Evolutionary conservation across 805 yeast species (phyloP), one percentile per base, ranked within the genome.

Genomic region (Starmera pachycereana): DNA sequence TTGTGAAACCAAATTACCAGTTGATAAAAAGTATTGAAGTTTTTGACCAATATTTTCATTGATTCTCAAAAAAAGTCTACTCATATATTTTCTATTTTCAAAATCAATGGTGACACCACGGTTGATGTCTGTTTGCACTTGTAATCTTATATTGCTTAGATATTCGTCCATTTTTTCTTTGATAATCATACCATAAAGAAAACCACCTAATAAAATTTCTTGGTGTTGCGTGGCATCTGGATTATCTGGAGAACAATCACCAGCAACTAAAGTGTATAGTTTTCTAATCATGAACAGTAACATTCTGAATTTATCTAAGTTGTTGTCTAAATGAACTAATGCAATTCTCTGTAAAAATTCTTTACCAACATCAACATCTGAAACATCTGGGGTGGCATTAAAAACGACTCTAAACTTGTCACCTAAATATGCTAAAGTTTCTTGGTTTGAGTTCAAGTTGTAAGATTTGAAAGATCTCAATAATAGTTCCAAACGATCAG

Each of bases 191-290:
- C 97, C 97, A 53, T 87, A 92, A 40, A 92, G 69, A 74, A 92
- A 86, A 12, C 98, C 98, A 48, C 97, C 97, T 42, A 92, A 72
- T 46, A 92, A 66, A 29, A 92, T 85, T 66, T 92, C 98, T 66
- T 92, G 98, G 70, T 92, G 97, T 70, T 92, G 98, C 9, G 96
- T 86, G 37, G 97, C 95, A 79, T 92, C 98, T 59, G 98, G 98
- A 65, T 92, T 92, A 62, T 92, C 98, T 13, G 96, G 90, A 39
- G 89, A 69, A 62, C 97, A 90, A 58, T 90, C 96, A 44, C 97
- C 97, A 31, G 96, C 96, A 35, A 90, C 97, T 48, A 92, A 72
- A 0, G 97, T 74, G 61, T 92, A 92, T 45, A 92, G 72, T 65
- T 92, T 92, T 71, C 97, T 78, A 54, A 92, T 80, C 97, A 92